Percentiles rank a stretch among this genome's conserved stretches.
Conservation (phyloP, 1,139 yeast genomes). For the Zygosaccharomyces sapae region DNA sequence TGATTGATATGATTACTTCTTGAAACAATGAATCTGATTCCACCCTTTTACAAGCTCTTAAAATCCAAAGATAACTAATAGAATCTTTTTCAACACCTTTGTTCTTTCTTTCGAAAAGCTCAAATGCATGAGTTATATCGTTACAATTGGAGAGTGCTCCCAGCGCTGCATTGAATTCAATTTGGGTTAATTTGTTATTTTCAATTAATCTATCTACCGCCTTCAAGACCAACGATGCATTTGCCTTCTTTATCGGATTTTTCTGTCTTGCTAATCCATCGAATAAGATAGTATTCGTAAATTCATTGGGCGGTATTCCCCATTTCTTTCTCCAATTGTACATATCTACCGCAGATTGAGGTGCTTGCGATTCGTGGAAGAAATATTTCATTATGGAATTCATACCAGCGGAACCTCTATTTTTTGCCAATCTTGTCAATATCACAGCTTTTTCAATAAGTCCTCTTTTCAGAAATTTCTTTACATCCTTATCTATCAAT, state of each 20-base stretch:
- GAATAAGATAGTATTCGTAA: conserved; percentile 53
- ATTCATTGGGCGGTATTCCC: conserved; percentile 51
- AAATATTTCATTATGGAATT: conserved; percentile 55
- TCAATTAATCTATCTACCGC: conserved; percentile 21
- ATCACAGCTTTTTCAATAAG: conserved; percentile 52
- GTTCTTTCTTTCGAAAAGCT: conserved; percentile 22
- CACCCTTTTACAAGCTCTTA: conserved; percentile 24
- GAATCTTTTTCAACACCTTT: conserved; percentile 22
- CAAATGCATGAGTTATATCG: conserved; percentile 24
- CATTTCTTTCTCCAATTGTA: conserved; percentile 56
- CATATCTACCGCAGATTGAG: conserved; percentile 48
- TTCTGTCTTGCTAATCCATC: conserved; percentile 49
- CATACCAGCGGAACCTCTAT: conserved; percentile 55
- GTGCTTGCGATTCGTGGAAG: conserved; percentile 38
- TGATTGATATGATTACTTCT: conserved; percentile 21
- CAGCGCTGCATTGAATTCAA: conserved; percentile 32
- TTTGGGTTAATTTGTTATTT: conserved; percentile 21
- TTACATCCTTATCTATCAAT: conserved; percentile 50
- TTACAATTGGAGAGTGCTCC: conserved; percentile 30
- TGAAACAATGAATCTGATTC: conserved; percentile 20
- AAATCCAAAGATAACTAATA: conserved; percentile 26
- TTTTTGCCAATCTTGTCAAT: conserved; percentile 48
- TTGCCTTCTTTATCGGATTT: conserved; percentile 22
- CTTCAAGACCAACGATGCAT: conserved; percentile 22
- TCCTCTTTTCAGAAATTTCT: conserved; percentile 47